A percentile compares a stretch with the other conserved stretches of the same genome.
Conservation (phyloP, 1,284 basidiomycete genomes). For the Amylostereum chailletii region DNA sequence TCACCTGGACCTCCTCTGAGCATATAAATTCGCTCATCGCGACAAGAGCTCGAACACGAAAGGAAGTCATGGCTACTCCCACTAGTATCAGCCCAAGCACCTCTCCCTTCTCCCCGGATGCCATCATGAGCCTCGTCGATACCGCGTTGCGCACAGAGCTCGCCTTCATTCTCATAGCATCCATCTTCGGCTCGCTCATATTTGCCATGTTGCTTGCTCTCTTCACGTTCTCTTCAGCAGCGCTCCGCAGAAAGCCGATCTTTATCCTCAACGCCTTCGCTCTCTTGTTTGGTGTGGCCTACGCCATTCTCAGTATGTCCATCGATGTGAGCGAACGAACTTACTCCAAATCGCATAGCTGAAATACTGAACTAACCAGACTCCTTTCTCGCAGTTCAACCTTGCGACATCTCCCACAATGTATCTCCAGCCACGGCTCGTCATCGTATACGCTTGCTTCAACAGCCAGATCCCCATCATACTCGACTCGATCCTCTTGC, state of each 20-base stretch:
- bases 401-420: not conserved
- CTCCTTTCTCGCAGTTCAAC: constrained; percentile 1
- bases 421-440: not conserved
- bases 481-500: constrained; percentile 15
- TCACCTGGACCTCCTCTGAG: too few relatives aligned
- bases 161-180: constrained; percentile 13
- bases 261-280: constrained; percentile 20
- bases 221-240: constrained; percentile 18
- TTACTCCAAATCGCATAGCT: constrained; percentile 1
- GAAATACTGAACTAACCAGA: not conserved
- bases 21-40: too few relatives aligned
- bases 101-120: too few relatives aligned
- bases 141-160: constrained; percentile 6
- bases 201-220: constrained; percentile 16
- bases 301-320: constrained; percentile 8
- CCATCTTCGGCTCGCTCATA: constrained; percentile 12
- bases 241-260: constrained; percentile 15
- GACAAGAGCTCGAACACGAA: too few relatives aligned
- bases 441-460: constrained; percentile 7
- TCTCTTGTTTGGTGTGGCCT: constrained; percentile 12
- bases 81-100: too few relatives aligned
- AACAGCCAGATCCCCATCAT: constrained; percentile 12
- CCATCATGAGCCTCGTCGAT: too few relatives aligned
- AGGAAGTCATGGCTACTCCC: too few relatives aligned
- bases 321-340: not conserved